These are phyloP conservation scores for Phyllosticta citrichinensis DNA, from an alignment of 2,329 filamentous ascomycete species.

Conservation along the genomic window DNA sequence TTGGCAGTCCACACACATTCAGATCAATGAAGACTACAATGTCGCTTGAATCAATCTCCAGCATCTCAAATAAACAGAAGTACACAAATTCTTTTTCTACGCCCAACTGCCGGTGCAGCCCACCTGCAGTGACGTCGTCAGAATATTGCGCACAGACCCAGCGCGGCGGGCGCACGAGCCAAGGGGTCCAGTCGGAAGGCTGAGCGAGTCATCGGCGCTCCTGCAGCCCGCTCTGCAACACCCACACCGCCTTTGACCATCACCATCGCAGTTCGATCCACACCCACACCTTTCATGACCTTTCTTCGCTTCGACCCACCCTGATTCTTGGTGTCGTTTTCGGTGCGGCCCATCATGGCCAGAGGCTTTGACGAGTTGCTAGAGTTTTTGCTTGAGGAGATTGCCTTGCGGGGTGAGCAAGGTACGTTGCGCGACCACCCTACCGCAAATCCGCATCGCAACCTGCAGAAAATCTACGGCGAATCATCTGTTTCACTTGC, in stretches of 20 bases:
- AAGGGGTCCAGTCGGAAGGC: background rate
- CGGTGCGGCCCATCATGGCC: conserved; percentile 9
- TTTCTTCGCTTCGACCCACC: background rate
- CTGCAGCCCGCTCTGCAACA: background rate
- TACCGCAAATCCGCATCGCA: background rate
- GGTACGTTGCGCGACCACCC: conserved; percentile 35
- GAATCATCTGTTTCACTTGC: conserved; percentile 9
- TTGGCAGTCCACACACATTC: too few relatives aligned
- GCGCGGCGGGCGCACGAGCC: too few relatives aligned
- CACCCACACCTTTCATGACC: conserved; percentile 6
- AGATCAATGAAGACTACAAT: too few relatives aligned
- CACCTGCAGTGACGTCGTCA: too few relatives aligned
- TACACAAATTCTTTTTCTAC: too few relatives aligned
- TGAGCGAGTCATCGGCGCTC: background rate
- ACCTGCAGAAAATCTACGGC: conserved; percentile 3
- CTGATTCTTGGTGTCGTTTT: background rate
- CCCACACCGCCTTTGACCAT: background rate
- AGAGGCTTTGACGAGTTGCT: conserved; percentile 46
- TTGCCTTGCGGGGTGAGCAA: conserved; percentile 48
- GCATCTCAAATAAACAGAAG: too few relatives aligned
- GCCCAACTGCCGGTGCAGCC: too few relatives aligned
- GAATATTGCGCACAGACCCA: background rate
- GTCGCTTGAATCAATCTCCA: too few relatives aligned
- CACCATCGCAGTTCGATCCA: conserved; percentile 6
- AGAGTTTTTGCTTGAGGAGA: conserved; percentile 47